Base-by-base conservation (phyloP, 31 red algal genomes). In the Asparagopsis taxiformis region DNA sequence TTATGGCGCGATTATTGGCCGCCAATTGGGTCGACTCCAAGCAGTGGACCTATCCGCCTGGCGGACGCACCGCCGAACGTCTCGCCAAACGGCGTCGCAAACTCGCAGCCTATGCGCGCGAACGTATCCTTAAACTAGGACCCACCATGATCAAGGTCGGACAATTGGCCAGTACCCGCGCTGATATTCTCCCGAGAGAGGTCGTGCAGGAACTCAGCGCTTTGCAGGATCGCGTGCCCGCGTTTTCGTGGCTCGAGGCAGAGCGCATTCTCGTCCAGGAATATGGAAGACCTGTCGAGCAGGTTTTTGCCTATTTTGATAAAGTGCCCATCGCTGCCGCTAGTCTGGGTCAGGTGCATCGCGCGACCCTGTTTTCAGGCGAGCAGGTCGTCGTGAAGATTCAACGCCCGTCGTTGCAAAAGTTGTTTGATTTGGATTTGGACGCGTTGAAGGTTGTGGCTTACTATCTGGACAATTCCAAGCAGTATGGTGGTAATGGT, bases 101-200 rank as follows among this genome's bases (percentile, higher is more conserved):
- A 17, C 74, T 96, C 31, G 93, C 74, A 33, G 39, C 62, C 0
- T 75, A 63, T 31, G 62, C 66, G n/a, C 74, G 86, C 23, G 81
- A 96, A 23, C 26, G 55, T 15, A 72, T 93, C 26, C 43, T 93
- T 31, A 48, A 51, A 8, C 71, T 98, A 3, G 95, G 95, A 1
- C 95, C 95, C 22, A 93, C 95, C 15, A 82, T 90, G 72, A 93
- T 98, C 59, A 98, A 98, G 68, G 79, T 90, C 31, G 95, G 86
- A 19, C 95, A 98, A 61, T 49, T 94, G 15, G 70, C 79, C 15
- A 85, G 77, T 35, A 82, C 83, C 15, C 51, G 95, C 23, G 75
- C 80, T 24, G 95, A 93, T 68, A 21, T 98, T 9, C 59, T 98
- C 20, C 90, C 90, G 0, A 29, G 46, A 24, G 84, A 94, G 59